A percentile compares a stretch with the other conserved stretches of the same genome.
Conservation (phyloP, 768 basidiomycete genomes). For the Lactifluus volemus region DNA sequence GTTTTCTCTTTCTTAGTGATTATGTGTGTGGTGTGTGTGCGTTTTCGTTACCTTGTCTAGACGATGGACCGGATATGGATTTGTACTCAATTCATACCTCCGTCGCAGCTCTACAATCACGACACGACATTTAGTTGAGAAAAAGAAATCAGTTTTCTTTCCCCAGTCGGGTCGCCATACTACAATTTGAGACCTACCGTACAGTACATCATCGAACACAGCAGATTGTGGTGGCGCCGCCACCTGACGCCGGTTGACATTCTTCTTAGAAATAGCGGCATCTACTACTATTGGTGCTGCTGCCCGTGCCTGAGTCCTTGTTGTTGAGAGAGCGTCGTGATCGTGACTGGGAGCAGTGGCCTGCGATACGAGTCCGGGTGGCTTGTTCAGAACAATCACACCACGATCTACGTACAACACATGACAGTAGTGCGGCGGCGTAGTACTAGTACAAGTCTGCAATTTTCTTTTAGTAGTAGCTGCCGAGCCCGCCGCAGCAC, state of each 20-base stretch:
- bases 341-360: neutral
- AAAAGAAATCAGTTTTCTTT: neutral
- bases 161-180: no score
- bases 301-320: no score
- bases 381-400: slow-evolving; percentile 19
- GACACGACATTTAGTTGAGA: neutral
- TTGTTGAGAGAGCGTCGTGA: no score
- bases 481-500: neutral
- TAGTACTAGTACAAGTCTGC: no score
- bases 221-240: neutral
- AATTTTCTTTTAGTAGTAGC: neutral
- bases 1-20: no score
- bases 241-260: neutral
- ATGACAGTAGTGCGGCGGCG: neutral
- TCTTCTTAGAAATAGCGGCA: neutral
- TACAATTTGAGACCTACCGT: neutral
- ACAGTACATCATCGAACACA: neutral
- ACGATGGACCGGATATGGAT: slow-evolving; percentile 19
- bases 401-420: slow-evolving; percentile 16
- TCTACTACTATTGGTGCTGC: no score
- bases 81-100: neutral
- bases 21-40: no score
- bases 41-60: slow-evolving; percentile 16
- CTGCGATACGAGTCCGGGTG: slow-evolving; percentile 17
- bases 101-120: neutral